Percentiles rank a stretch among this genome's conserved stretches.
Conservation (phyloP, 192 early-diverging fungal genomes). For the Glomus cerebriforme region DNA sequence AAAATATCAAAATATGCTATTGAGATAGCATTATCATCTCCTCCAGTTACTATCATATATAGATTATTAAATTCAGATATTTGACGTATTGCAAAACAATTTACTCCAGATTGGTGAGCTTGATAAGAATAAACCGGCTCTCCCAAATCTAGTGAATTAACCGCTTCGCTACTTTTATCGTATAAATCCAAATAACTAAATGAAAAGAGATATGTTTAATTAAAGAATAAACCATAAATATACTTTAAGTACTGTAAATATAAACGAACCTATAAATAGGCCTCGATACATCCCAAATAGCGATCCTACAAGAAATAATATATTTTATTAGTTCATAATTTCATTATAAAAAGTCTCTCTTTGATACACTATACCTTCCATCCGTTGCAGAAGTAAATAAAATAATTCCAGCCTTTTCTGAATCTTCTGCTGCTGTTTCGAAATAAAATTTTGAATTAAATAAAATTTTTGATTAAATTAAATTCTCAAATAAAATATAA, state of each 20-base stretch:
- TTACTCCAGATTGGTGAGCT: slow-evolving; percentile 74
- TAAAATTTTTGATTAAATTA: no score
- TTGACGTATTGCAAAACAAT: slow-evolving; percentile 55
- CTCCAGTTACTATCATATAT: slow-evolving; percentile 63
- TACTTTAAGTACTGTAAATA: slow-evolving; percentile 18
- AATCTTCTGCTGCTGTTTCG: slow-evolving; percentile 9
- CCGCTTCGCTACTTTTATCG: not conserved
- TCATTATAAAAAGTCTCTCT: not conserved
- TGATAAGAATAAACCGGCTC: slow-evolving; percentile 38
- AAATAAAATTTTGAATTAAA: no score
- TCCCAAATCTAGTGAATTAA: slow-evolving; percentile 1
- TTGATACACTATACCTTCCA: slow-evolving; percentile 37
- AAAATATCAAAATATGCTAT: slow-evolving; percentile 34
- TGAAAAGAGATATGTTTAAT: slow-evolving; percentile 18
- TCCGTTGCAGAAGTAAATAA: slow-evolving; percentile 60
- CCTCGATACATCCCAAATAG: slow-evolving; percentile 51
- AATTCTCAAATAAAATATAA: slow-evolving; percentile 1
- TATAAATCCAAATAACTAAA: slow-evolving; percentile 17
- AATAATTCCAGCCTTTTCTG: slow-evolving; percentile 38
- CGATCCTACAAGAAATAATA: slow-evolving; percentile 37
- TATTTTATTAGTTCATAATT: slow-evolving; percentile 13
- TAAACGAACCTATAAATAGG: slow-evolving; percentile 30
- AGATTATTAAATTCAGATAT: not conserved
- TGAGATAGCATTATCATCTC: slow-evolving; percentile 72
- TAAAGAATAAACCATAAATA: not conserved